Evolutionary conservation across 768 basidiomycete genomes (phyloP), one percentile per base, ranked within the genome.

Genomic region (Lyophyllum shimeji): DNA sequence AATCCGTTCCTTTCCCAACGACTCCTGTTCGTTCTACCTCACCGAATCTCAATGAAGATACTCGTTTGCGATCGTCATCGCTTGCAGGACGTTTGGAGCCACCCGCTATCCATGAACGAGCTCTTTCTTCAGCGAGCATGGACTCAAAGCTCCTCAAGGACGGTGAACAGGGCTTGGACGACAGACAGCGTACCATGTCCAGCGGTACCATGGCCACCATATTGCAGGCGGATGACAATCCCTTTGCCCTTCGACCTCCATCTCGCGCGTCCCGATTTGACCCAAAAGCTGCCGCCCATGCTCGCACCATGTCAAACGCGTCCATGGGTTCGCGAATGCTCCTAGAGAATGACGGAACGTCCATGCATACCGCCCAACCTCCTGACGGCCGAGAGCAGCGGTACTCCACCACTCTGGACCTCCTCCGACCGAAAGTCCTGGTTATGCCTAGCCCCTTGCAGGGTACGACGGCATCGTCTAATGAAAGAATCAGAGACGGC

Each of bases 381-480:
- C 70, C 65, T 44, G 64, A 66, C 61, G 60, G 63, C 52, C 76
- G 74, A 48, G 81, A 85, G 42, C 82, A 85, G 34, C 84, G 78
- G 18, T 86, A 84, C 64, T 92, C 90, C 8, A 85, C 86, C 9
- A 88, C 89, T 12, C 61, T 87, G 54, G 90, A 94, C 29, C 76
- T 96, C 43, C 77, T 96, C 62, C 81, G 94, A 20, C 95, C 95
- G 1, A 94, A 94, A 69, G 80, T 94, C n/a, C 85, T 97, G 44
- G 85, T 97, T 58, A 96, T 97, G 95, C 95, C 95, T 9, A 89
- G 88, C 58, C 91, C 93, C 1, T 74, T 96, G 34, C 90, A 95
- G 63, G 72, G 77, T 49, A 59, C 71, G 20, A 60, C 76, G 17
- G 67, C 74, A n/a, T 64, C 74, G 43, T 56, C 76, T 15, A 60